phyloP scores from a whole-genome alignment of 306 rosid species.

The Phaseolus lunatus region DNA sequence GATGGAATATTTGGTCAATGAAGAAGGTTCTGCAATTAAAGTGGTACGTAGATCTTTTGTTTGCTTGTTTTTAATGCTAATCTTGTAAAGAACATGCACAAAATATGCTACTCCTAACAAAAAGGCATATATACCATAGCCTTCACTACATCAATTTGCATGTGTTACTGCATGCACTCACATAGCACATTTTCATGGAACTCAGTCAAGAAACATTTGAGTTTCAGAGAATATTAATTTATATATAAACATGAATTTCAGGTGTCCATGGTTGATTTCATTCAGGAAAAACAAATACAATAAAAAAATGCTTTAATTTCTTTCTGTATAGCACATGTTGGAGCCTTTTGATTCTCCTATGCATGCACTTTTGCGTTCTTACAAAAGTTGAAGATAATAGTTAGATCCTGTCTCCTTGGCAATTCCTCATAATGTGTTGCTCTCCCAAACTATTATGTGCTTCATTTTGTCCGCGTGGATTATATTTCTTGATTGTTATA shows the following conservation, averaged over 20 bases:
- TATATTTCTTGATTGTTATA: constrained; percentile 5
- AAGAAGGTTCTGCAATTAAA: constrained; percentile 25
- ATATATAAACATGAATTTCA: background rate
- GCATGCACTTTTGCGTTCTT: constrained; percentile 27
- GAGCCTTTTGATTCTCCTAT: constrained; percentile 32
- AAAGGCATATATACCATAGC: background rate
- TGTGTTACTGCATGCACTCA: background rate
- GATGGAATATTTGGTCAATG: constrained; percentile 46
- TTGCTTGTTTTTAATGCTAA: background rate
- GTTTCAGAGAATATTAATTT: background rate
- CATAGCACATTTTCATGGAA: background rate
- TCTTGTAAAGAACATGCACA: constrained; percentile 3
- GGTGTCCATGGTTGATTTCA: constrained; percentile 12
- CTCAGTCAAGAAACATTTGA: background rate
- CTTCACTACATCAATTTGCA: background rate
- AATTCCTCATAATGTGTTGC: constrained; percentile 5
- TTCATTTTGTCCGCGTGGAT: background rate
- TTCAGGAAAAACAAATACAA: background rate
- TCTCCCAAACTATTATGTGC: constrained; percentile 24
- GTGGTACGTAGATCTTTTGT: background rate
- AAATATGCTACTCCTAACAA: constrained; percentile 1
- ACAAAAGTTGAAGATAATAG: constrained; percentile 25
- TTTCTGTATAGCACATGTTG: constrained; percentile 1
- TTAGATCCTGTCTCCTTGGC: constrained; percentile 17
- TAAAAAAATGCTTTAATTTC: constrained; percentile 8